Conservation (phyloP, 768 basidiomycete species). For the Cystofilobasidium macerans region DNA sequence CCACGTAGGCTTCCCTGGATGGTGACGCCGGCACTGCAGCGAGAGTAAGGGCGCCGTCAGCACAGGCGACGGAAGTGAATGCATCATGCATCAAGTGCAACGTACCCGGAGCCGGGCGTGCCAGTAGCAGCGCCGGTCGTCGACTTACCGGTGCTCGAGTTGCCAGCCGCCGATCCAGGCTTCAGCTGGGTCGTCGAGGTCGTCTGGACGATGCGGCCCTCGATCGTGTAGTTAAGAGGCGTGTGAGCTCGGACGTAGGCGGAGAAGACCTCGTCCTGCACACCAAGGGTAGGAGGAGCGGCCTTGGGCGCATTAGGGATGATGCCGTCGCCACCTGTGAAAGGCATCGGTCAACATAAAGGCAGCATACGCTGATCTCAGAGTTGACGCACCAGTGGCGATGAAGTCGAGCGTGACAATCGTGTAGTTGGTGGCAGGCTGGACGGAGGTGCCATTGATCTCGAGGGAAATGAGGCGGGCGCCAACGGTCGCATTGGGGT, state of each 20-base stretch:
- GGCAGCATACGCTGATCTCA: too few species aligned
- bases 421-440: not conserved
- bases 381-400: constrained; percentile 16
- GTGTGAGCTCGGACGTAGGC: constrained; percentile 27
- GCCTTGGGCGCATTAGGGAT: constrained; percentile 20
- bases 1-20: not conserved
- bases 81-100: too few species aligned
- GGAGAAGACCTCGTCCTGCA: constrained; percentile 30
- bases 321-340: constrained; percentile 28
- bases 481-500: constrained; percentile 28
- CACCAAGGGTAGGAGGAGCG: not conserved
- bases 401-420: constrained; percentile 32
- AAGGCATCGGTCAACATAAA: not conserved
- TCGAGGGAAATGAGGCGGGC: constrained; percentile 31
- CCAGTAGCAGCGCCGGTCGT: not conserved
- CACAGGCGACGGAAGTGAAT: too few species aligned
- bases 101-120: too few species aligned
- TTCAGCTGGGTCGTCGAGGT: constrained; percentile 18
- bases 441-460: constrained; percentile 13
- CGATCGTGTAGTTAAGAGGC: constrained; percentile 27
- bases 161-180: not conserved
- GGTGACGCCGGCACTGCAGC: too few species aligned
- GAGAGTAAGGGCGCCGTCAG: too few species aligned
- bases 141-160: not conserved
- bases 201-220: constrained; percentile 29